Evolutionary conservation across 2,329 filamentous ascomycete genomes (phyloP).

Genomic region (Tothia fuscella): DNA sequence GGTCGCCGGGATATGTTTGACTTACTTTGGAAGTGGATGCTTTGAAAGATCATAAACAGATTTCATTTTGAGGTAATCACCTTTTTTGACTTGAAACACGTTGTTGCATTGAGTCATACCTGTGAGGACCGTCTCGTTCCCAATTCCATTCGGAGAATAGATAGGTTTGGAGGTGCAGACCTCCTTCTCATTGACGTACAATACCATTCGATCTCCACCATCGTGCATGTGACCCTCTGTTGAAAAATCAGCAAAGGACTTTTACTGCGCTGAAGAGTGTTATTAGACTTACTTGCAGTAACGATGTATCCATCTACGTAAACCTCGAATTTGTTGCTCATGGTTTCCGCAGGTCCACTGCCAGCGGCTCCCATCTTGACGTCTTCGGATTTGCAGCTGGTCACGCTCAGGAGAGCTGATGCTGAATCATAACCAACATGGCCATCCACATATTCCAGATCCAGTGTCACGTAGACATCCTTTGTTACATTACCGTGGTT

Average conservation of each 20-base stretch:
- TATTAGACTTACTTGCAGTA: neutral
- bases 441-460: neutral
- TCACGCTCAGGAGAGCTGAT: neutral
- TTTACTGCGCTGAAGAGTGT: too few relatives aligned
- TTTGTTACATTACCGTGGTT: neutral
- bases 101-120: neutral
- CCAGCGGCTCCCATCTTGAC: neutral
- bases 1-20: neutral
- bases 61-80: constrained; percentile 1
- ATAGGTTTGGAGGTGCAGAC: constrained; percentile 2
- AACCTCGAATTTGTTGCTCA: neutral
- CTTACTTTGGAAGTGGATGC: neutral
- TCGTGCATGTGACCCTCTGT: constrained; percentile 5
- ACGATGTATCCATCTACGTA: neutral
- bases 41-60: constrained; percentile 1
- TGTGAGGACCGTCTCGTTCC: neutral
- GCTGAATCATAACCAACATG: constrained; percentile 2
- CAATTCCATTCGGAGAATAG: neutral
- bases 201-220: neutral
- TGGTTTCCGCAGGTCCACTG: neutral
- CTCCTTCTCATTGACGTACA: constrained; percentile 5
- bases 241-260: too few relatives aligned
- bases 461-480: neutral
- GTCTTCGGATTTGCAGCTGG: neutral
- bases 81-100: neutral